Percentiles rank a stretch among this genome's conserved stretches.
Conservation (phyloP, 2,329 filamentous ascomycete genomes). For the Venturia oleaginea region DNA sequence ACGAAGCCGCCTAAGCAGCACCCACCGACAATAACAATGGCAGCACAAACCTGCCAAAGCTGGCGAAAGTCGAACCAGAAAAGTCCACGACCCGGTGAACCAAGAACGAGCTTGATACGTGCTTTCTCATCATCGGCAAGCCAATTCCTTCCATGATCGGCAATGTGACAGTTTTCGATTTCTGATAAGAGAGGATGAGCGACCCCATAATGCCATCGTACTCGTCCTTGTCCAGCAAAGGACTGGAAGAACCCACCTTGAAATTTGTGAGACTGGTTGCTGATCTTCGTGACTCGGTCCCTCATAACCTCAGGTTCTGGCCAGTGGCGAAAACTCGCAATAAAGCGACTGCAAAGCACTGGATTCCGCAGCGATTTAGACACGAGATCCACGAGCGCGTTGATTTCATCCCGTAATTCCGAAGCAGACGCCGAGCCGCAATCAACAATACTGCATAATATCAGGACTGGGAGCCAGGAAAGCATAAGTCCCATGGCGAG, state of each 20-base stretch:
- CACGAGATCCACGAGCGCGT: conserved; percentile 10
- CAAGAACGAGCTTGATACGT: conserved; percentile 12
- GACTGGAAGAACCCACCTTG: conserved; percentile 8
- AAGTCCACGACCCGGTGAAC: conserved; percentile 11
- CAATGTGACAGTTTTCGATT: conserved; percentile 14
- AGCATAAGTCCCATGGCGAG: conserved; percentile 13
- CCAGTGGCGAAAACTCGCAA: neutral
- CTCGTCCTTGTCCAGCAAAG: conserved; percentile 14
- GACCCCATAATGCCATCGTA: conserved; percentile 14
- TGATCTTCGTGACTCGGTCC: conserved; percentile 11
- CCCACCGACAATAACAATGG: conserved; percentile 10
- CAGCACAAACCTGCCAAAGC: conserved; percentile 10
- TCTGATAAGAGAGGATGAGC: conserved; percentile 14
- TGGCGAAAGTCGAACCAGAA: conserved; percentile 15
- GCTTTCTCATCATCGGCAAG: conserved; percentile 11
- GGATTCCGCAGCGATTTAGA: conserved; percentile 11
- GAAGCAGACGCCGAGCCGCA: conserved; percentile 10
- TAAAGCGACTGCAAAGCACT: neutral
- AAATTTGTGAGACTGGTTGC: neutral
- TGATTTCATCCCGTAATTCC: conserved; percentile 12
- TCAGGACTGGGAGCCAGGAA: conserved; percentile 12
- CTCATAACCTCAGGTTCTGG: neutral
- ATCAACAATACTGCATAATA: conserved; percentile 14
- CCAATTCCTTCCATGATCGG: conserved; percentile 14
- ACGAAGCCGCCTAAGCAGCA: conserved; percentile 8